Evolutionary conservation across 805 yeast species (phyloP), one percentile per base, ranked within the genome.

Genomic region (Yamadazyma takamatsuzukensis): DNA sequence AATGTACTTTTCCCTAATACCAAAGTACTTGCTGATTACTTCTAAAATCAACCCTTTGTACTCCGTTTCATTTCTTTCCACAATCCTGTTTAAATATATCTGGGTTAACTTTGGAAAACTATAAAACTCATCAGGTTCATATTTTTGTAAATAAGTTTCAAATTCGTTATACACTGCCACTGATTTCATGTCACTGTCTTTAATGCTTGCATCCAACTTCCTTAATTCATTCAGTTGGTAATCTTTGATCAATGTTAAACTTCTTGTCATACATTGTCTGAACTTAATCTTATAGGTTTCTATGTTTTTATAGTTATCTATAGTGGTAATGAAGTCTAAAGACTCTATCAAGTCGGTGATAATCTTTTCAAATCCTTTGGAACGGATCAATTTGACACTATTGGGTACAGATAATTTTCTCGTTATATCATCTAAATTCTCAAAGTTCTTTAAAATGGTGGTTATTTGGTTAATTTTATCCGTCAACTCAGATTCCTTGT

Each of bases 241-340:
- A 47, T 80, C 84, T 41, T 81, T 72, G 11, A 87, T 74, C 38
- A 90, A 63, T 0, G 93, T 78, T 29, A 87, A 67, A 1, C 94
- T 80, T 37, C 96, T 71, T 1, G 89, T 78, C 71, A 87, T 68
- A 48, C 96, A 85, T 47, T 85, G 94, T 40, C 83, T 76, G 59
- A 85, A 86, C 37, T 89, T 72, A 41, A 78, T 75, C 29, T 70
- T 72, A 52, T 84, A 87, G 2, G 76, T 50, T 17, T 79, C 90
- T 8, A 75, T 64, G 33, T 88, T 95, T 49, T 75, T 78, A 48
- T 83, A 82, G 7, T 51, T 39, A 4, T 28, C 34, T 80, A 67
- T 28, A 15, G 39, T 37, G 13, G 36, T 23, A 8, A 54, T 38
- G 51, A 85, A 89, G 2, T 49, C 58, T 23, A 89, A 56, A 21